phyloP scores from a whole-genome alignment of 1,284 basidiomycete species.

The Heterobasidion parviporum region DNA sequence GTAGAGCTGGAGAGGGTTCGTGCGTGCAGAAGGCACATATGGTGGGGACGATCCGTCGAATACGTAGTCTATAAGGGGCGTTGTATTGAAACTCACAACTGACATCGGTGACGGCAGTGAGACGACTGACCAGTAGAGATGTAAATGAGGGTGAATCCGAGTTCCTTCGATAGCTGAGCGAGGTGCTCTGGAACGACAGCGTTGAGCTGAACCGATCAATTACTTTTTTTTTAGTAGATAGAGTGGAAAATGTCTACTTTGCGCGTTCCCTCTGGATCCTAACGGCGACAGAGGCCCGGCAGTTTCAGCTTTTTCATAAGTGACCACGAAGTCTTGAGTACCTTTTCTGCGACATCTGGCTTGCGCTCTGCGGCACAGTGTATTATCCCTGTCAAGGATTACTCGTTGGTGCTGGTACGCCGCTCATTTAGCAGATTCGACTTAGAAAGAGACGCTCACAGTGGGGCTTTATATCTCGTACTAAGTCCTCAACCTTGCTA shows the following conservation, averaged over 20 bases:
- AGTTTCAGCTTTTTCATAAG: neutral
- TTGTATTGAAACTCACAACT: too few species aligned
- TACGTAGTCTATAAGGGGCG: constrained; percentile 57
- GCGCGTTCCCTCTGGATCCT: constrained; percentile 55
- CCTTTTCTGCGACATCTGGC: constrained; percentile 78
- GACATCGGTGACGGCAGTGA: neutral
- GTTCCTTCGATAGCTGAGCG: constrained; percentile 45
- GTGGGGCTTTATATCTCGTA: constrained; percentile 50
- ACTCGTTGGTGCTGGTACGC: too few species aligned
- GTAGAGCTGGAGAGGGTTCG: constrained; percentile 74
- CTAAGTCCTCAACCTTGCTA: constrained; percentile 36
- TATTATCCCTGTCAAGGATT: constrained; percentile 51
- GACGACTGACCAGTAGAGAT: constrained; percentile 60
- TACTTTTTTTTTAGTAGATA: constrained; percentile 36
- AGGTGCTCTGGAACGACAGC: constrained; percentile 56
- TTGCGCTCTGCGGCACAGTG: constrained; percentile 82
- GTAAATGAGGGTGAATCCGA: constrained; percentile 60
- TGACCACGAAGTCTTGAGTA: constrained; percentile 19
- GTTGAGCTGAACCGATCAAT: constrained; percentile 49
- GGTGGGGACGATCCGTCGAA: constrained; percentile 80
- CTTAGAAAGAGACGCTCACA: constrained; percentile 39
- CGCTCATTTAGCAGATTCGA: neutral
- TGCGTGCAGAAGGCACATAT: constrained; percentile 56
- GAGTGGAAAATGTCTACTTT: neutral
- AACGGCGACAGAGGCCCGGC: neutral